A percentile compares a stretch with the other conserved stretches of the same genome.
These are phyloP conservation scores for Sordariomycetes sp. DNA, from an alignment of 2,329 filamentous ascomycete genomes.

Conservation along the genomic window DNA sequence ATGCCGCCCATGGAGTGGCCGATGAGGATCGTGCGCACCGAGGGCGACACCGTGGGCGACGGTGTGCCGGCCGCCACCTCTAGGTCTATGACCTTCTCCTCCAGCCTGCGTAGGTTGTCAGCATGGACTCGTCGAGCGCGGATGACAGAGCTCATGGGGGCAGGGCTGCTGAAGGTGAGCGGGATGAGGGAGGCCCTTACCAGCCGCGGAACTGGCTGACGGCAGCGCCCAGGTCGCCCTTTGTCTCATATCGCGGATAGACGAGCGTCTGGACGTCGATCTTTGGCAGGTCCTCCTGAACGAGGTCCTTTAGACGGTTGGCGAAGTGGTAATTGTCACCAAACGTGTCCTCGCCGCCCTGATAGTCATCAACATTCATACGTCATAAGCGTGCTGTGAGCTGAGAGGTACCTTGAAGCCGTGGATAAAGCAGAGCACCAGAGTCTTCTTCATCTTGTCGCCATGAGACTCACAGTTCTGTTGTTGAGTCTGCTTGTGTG, in stretches of 20 bases:
- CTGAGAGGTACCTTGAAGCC: slow-evolving; percentile 63
- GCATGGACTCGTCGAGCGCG: not conserved
- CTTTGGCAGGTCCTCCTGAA: slow-evolving; percentile 59
- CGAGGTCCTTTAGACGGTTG: slow-evolving; percentile 56
- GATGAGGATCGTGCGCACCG: slow-evolving; percentile 70
- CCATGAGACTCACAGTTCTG: slow-evolving; percentile 6
- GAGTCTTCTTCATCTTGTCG: slow-evolving; percentile 54
- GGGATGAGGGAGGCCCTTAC: slow-evolving; percentile 26
- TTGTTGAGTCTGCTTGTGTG: no score
- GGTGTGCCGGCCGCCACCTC: slow-evolving; percentile 75
- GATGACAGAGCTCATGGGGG: not conserved
- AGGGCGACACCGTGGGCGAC: slow-evolving; percentile 78
- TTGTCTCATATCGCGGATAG: slow-evolving; percentile 79
- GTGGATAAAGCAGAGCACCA: slow-evolving; percentile 77
- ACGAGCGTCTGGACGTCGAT: slow-evolving; percentile 57
- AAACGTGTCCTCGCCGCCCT: slow-evolving; percentile 75
- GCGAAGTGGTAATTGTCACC: slow-evolving; percentile 57
- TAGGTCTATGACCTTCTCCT: slow-evolving; percentile 87
- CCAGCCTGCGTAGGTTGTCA: slow-evolving; percentile 47
- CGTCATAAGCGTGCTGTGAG: not conserved
- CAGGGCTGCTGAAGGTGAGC: not conserved
- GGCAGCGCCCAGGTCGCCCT: slow-evolving; percentile 63
- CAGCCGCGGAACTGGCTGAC: slow-evolving; percentile 69
- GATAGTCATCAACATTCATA: slow-evolving; percentile 3
- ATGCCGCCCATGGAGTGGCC: slow-evolving; percentile 93